Percentiles rank a stretch among this genome's conserved stretches.
Evolutionary conservation across 192 early-diverging fungal genomes (phyloP).

Genomic region (Martensiomyces pterosporus): DNA sequence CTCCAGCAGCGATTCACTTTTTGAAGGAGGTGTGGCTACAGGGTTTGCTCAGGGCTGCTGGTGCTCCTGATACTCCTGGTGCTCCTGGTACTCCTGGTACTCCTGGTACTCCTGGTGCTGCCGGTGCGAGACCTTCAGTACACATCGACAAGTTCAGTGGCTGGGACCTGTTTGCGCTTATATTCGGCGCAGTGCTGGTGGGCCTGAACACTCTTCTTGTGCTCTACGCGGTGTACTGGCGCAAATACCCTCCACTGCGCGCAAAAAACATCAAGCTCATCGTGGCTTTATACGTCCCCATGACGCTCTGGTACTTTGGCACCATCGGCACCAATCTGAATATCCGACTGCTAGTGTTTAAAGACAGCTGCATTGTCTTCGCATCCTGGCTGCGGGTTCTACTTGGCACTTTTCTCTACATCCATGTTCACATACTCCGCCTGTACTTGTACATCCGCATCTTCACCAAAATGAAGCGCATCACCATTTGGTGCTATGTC

Average conservation of each 20-base stretch:
- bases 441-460: slow-evolving; percentile 39
- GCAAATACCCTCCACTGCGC: slow-evolving; percentile 28
- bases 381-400: slow-evolving; percentile 34
- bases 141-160: no score
- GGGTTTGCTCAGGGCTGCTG: no score
- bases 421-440: slow-evolving; percentile 26
- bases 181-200: slow-evolving; percentile 21
- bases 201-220: slow-evolving; percentile 25
- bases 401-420: slow-evolving; percentile 27
- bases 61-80: no score
- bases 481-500: slow-evolving; percentile 14
- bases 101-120: no score
- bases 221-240: slow-evolving; percentile 16
- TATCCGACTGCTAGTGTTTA: no score
- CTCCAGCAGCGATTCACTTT: no score
- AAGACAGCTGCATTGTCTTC: slow-evolving; percentile 24
- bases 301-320: slow-evolving; percentile 37
- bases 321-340: slow-evolving; percentile 40
- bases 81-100: no score
- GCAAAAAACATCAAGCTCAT: slow-evolving; percentile 43
- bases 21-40: no score
- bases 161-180: slow-evolving; percentile 16
- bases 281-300: slow-evolving; percentile 19
- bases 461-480: slow-evolving; percentile 11
- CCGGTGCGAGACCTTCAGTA: no score